A percentile compares a stretch with the other conserved stretches of the same genome.
phyloP scores from a whole-genome alignment of 768 basidiomycete species.

The Pilatotrama ljubarskyi region DNA sequence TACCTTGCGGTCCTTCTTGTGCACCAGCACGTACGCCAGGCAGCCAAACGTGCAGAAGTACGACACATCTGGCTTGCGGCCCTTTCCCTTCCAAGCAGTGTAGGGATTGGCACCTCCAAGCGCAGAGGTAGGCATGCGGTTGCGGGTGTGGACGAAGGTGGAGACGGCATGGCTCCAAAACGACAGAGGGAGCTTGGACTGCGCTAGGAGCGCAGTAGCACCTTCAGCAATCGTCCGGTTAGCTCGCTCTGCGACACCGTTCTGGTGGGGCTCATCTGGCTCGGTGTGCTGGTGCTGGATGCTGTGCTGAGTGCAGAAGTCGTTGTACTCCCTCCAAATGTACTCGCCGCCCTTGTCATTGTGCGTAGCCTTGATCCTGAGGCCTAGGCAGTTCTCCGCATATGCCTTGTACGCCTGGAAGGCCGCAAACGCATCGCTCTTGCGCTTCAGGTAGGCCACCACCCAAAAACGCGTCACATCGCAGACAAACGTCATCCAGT shows the following conservation, averaged over 20 bases:
- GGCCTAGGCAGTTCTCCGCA: constrained; percentile 30
- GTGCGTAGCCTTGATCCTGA: constrained; percentile 20
- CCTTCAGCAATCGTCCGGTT: constrained; percentile 9
- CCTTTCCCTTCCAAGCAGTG: constrained; percentile 1
- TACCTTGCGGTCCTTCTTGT: constrained; percentile 35
- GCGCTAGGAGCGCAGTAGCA: constrained; percentile 2
- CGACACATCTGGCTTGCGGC: constrained; percentile 13
- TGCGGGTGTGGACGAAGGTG: constrained; percentile 5
- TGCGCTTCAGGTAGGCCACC: constrained; percentile 21
- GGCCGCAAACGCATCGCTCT: constrained; percentile 19
- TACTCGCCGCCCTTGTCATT: constrained; percentile 34
- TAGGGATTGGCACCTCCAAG: neutral
- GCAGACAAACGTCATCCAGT: constrained; percentile 17
- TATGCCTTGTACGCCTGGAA: neutral
- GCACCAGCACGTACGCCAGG: constrained; percentile 39
- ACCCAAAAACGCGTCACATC: constrained; percentile 1
- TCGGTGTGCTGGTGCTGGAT: constrained; percentile 21
- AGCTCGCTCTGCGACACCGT: constrained; percentile 24
- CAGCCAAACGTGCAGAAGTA: constrained; percentile 42
- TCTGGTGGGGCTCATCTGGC: constrained; percentile 20
- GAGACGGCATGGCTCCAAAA: neutral
- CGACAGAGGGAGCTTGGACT: constrained; percentile 9
- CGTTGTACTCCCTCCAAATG: constrained; percentile 22
- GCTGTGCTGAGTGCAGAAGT: constrained; percentile 22
- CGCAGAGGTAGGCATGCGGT: constrained; percentile 5